These are phyloP conservation scores for Capronia coronata DNA, from an alignment of 2,329 filamentous ascomycete genomes.

Conservation along the genomic window DNA sequence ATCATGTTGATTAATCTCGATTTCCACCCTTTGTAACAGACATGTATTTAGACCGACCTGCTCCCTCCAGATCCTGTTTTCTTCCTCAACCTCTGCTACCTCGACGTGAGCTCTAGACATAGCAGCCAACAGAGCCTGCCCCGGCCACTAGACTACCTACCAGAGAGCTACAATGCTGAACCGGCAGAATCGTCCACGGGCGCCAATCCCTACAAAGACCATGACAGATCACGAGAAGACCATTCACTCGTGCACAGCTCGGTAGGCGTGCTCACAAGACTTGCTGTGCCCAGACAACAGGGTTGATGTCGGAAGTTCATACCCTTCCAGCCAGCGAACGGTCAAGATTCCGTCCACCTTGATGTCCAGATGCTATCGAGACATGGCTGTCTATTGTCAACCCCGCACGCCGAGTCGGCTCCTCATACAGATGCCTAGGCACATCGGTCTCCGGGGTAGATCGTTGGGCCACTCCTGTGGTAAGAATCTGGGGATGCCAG, in stretches of 20 bases:
- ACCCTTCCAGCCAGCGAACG: background rate
- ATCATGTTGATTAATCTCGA: constrained; percentile 6
- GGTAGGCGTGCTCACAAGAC: background rate
- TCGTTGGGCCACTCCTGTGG: no score
- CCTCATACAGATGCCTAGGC: background rate
- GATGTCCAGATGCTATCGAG: background rate
- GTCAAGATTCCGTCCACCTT: background rate
- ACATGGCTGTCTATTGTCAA: background rate
- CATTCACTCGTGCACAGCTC: background rate
- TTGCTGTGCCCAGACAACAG: background rate
- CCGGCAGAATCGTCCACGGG: no score
- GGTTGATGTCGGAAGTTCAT: background rate
- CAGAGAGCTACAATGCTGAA: no score
- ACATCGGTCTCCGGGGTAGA: background rate
- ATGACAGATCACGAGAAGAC: no score
- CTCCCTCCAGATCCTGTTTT: background rate
- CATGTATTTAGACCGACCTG: background rate
- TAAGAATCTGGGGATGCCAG: background rate
- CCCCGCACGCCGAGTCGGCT: constrained; percentile 1
- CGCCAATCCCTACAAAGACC: no score
- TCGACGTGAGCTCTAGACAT: background rate
- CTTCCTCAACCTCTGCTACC: background rate
- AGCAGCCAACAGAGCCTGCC: background rate
- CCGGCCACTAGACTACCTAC: no score
- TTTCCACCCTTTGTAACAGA: background rate